Evolutionary conservation across 495 filamentous ascomycete genomes (phyloP), one percentile per base, ranked within the genome.

Genomic region (Neurospora terricola): DNA sequence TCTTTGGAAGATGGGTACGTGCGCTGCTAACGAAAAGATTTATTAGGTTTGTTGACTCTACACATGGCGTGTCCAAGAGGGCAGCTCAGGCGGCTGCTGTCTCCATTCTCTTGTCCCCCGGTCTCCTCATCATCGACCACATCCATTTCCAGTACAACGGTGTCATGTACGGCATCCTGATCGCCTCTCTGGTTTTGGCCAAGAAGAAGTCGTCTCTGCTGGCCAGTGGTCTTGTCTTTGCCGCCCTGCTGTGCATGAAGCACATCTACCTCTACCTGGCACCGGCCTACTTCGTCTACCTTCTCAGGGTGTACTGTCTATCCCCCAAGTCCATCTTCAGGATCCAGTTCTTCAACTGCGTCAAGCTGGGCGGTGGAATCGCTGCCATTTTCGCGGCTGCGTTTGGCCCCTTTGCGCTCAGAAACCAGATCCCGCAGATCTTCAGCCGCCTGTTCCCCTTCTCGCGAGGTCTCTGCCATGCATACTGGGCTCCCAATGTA

Each of bases 101-200:
- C 43, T 97, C 95, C 0, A 90, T 99, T 70, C 83, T 98, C 18
- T 87, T 98, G 39, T 97, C 94, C 3, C 96, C 96, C 3, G 96
- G 95, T 38, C 88, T 99, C 12, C 85, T 99, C 68, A 97, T 99
- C 77, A 98, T 99, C 80, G 96, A 99, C 78, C 96, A 99, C 80
- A 96, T 99, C 74, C 96, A 99, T 80, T 99, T 99, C 82, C 96
- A 99, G 83, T 98, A 99, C 84, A 99, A 99, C 82, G 96, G 96
- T 70, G 94, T 94, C 82, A 87, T 99, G 79, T 98, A 97, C 78
- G 96, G 96, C 18, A 83, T 98, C 40, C 82, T 99, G 45, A 87
- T 98, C 30, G 83, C 94, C 39, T 98, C 95, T 0, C 85, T 99
- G 37, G 91, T 96, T 0, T 81, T 94, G 72, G 93, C 93, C 3